Conservation (phyloP, 495 filamentous ascomycete genomes). For the Penicillium tannophilum region DNA sequence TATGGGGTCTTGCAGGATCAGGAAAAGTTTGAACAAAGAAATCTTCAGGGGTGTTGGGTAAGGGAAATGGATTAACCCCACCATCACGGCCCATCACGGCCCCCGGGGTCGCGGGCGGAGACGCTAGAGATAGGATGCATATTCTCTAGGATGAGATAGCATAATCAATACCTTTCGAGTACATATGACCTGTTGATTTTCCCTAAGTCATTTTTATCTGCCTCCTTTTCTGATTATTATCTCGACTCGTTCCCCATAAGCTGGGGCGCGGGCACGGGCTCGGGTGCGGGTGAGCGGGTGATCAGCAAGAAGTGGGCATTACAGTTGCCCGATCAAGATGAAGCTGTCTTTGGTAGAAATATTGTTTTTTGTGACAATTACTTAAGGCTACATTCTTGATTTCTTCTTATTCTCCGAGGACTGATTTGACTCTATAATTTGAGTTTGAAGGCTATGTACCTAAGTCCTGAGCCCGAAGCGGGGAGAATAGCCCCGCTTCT, state of each 20-base stretch:
- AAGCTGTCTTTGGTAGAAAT: neutral
- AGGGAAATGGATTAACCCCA: neutral
- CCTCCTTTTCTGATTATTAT: neutral
- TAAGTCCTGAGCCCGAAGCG: no score
- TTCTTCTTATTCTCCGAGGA: neutral
- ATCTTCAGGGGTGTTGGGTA: neutral
- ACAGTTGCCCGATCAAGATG: neutral
- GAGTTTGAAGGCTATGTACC: no score
- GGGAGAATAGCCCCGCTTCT: no score
- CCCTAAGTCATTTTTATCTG: neutral
- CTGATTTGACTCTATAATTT: neutral
- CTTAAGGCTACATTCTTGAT: neutral
- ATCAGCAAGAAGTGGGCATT: neutral
- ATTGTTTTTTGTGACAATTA: no score
- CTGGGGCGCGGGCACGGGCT: neutral
- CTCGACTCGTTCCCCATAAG: neutral
- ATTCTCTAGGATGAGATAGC: neutral
- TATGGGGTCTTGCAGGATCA: neutral
- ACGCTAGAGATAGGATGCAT: neutral
- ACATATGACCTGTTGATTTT: neutral
- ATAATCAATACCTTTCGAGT: neutral
- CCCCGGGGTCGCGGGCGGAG: neutral
- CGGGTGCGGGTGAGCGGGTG: neutral
- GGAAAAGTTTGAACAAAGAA: neutral
- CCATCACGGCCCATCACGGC: neutral